Evolutionary conservation across 108 stramenopile genomes (phyloP), one percentile per base, ranked within the genome.

Genomic region (Nannochloropsis salina): DNA sequence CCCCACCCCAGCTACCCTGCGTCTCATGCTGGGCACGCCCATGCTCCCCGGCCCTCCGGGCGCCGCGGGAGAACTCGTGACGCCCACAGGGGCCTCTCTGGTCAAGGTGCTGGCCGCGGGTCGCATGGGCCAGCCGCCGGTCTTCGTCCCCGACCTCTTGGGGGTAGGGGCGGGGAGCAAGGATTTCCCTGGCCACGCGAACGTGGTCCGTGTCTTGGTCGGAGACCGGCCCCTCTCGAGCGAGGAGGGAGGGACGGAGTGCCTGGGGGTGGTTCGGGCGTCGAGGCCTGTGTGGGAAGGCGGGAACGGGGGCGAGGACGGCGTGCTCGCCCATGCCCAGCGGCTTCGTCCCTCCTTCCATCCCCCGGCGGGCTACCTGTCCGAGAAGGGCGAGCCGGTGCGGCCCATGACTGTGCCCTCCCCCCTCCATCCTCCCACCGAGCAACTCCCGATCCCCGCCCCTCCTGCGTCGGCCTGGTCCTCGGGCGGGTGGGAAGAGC

Each of bases 121-220:
- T 42, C 15, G 61, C 4, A 87, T 85, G 41, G 94, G 94, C 42
- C 92, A 94, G 47, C 94, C 96, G 45, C 95, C 95, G n/a, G 82
- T 41, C 5, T 94, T 95, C 82, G 51, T n/a, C 12, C 80, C 80
- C 44, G 21, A 8, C 22, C 84, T 86, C 3, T 85, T 95, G 80
- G 97, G 97, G 42, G 83, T 95, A 80, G 97, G 97, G 22, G 97
- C 96, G 9, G 97, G 97, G 31, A 96, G 91, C 11, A 97, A 97
- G 84, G 94, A 97, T 83, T 97, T 97, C 87, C 91, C 89, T 40
- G 92, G 92, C 42, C 95, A 95, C 85, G 94, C 97, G 43, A 97
- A 97, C 89, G 90, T 97, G 45, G n/a, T 97, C 82, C 90, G 97
- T 80, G 85, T 95, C 41, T 83, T 96, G 42, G 44, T 96, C 44